phyloP scores from a whole-genome alignment of 108 stramenopile species.

The Fragilaria crotonensis region DNA sequence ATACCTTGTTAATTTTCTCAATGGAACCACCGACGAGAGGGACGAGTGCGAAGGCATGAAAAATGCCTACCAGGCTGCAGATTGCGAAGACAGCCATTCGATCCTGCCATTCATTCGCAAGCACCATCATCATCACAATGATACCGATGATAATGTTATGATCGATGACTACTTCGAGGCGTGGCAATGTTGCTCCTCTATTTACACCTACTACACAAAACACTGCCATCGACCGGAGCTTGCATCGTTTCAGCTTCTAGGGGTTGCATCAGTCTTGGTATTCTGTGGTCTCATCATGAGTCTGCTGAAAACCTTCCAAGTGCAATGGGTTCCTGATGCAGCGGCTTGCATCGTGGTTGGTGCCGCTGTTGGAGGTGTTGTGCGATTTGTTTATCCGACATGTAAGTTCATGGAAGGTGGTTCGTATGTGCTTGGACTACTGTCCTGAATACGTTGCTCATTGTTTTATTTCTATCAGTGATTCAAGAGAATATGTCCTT shows the following conservation, averaged over 20 bases:
- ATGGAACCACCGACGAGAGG: slow-evolving; percentile 77
- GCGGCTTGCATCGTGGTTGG: slow-evolving; percentile 76
- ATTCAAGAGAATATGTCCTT: slow-evolving; percentile 33
- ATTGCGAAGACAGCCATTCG: slow-evolving; percentile 35
- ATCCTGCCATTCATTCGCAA: background rate
- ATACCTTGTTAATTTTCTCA: slow-evolving; percentile 64
- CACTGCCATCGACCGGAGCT: slow-evolving; percentile 34
- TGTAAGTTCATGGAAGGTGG: background rate
- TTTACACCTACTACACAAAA: slow-evolving; percentile 44
- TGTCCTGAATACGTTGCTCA: background rate
- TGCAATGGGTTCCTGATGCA: slow-evolving; percentile 76
- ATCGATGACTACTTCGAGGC: slow-evolving; percentile 69
- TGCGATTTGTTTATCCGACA: slow-evolving; percentile 12
- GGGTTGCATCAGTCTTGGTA: slow-evolving; percentile 64
- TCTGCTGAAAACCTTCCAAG: slow-evolving; percentile 34
- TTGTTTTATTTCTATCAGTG: slow-evolving; percentile 4
- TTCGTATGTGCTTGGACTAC: background rate
- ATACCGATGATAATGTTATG: slow-evolving; percentile 27
- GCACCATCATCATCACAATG: background rate
- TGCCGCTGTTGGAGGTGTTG: slow-evolving; percentile 26
- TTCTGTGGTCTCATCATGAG: slow-evolving; percentile 63
- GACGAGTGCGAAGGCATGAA: slow-evolving; percentile 75
- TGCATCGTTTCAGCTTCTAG: slow-evolving; percentile 50
- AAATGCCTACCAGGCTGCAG: slow-evolving; percentile 65
- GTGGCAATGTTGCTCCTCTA: slow-evolving; percentile 56